Evolutionary conservation across 2,329 filamentous ascomycete species (phyloP), one percentile per base, ranked within the genome.

Genomic region (Hyphodiscus sp.): DNA sequence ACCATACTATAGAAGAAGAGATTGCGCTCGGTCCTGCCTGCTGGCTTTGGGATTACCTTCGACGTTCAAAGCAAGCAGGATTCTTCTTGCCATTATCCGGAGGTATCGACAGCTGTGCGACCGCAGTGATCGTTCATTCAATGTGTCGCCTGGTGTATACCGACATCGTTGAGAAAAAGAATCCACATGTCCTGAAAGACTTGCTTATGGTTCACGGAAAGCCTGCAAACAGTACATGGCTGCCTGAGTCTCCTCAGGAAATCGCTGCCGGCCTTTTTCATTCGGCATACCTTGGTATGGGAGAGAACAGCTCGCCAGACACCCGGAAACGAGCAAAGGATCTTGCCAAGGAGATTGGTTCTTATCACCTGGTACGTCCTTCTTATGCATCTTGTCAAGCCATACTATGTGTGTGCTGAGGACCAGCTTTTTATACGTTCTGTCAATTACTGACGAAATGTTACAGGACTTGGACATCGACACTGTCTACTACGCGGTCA

Each of bases 351-450:
- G 75, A 73, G 5, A 89, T 92, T 50, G 88, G 87, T 2, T 75
- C 80, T 15, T 84, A 90, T 63, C 89, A 94, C 65, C 75, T 81
- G 2, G 80, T n/a, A n/a, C n/a, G n/a, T n/a, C n/a, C n/a, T n/a
- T n/a, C n/a, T n/a, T n/a, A n/a, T n/a, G n/a, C n/a, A n/a, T n/a
- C n/a, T n/a, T n/a, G n/a, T n/a, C n/a, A n/a, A n/a, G n/a, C n/a
- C n/a, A n/a, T n/a, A n/a, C n/a, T n/a, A n/a, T n/a, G n/a, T n/a
- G n/a, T n/a, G n/a, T n/a, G n/a, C 29, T 13, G 29, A 33, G 29
- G 29, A 33, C 29, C 7, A 8, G 13, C 29, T 33, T 33, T 7
- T 13, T 8, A 8, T 13, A 33, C 29, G 13, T 33, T 33, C 13
- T 33, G 7, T 33, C 13, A 33, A 8, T 33, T 33, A 7, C 7